A percentile compares a stretch with the other conserved stretches of the same genome.
Evolutionary conservation across 768 basidiomycete genomes (phyloP).

Genomic region (Xerocomus potaroensis): DNA sequence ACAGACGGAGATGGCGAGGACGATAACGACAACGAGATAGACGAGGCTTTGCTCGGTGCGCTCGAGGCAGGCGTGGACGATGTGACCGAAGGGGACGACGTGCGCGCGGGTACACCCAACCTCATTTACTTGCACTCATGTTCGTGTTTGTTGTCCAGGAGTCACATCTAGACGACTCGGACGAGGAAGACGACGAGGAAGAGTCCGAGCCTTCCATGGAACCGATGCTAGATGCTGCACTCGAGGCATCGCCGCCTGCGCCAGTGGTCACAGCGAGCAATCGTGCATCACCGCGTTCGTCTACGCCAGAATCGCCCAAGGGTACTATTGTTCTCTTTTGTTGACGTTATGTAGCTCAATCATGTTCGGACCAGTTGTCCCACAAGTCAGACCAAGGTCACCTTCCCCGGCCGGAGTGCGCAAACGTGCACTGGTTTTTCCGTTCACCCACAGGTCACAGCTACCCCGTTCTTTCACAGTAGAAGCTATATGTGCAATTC

Average conservation of each 20-base stretch:
- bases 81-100: conserved; percentile 68
- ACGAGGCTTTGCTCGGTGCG: conserved; percentile 59
- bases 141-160: conserved; percentile 37
- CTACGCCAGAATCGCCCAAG: conserved; percentile 32
- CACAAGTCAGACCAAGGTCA: conserved; percentile 35
- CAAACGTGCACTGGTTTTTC: conserved; percentile 39
- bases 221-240: conserved; percentile 27
- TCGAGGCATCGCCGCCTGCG: conserved; percentile 28
- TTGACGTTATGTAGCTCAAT: conserved; percentile 11
- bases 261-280: conserved; percentile 20
- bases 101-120: conserved; percentile 32
- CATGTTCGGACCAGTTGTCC: conserved; percentile 18
- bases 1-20: conserved; percentile 44
- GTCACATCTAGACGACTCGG: conserved; percentile 56
- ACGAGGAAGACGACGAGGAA: conserved; percentile 52
- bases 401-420: conserved; percentile 56
- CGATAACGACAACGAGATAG: conserved; percentile 47
- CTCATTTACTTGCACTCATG: conserved; percentile 1
- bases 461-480: conserved; percentile 71
- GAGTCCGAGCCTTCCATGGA: conserved; percentile 38
- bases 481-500: conserved; percentile 88
- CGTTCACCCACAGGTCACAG: conserved; percentile 24
- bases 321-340: conserved; percentile 23
- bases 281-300: conserved; percentile 23
- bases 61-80: conserved; percentile 56